Evolutionary conservation across 2,329 filamentous ascomycete species (phyloP), one percentile per base, ranked within the genome.

Genomic region (Sporothrix schenckii): DNA sequence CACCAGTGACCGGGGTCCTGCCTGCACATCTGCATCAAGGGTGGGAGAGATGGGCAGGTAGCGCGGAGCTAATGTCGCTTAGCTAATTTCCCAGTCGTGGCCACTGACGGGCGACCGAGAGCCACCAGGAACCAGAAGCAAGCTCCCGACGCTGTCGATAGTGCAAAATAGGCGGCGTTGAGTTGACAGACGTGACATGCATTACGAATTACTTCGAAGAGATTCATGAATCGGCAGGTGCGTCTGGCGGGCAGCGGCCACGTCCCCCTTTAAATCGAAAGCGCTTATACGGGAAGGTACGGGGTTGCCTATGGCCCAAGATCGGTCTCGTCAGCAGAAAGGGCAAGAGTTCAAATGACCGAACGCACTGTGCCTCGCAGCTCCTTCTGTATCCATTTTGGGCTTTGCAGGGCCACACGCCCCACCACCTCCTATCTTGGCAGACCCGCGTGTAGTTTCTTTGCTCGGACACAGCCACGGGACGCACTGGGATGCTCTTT

Each of bases 51-150:
- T 60, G 53, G 66, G 53, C 66, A 56, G 13, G 41, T 54, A 66
- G 60, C 63, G 61, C 47, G 63, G 70, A 56, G 66, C 74, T 75
- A 77, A 77, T 78, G 72, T 79, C 77, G 78, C 75, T 78, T 79
- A 77, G 72, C 74, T 77, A 76, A 79, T 79, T 79, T 79, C 76
- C 76, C 75, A 71, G 54, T 54, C 34, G 65, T 58, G 71, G 65
- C 72, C 69, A 67, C 71, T 70, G 58, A 58, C 53, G 52, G 30
- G 65, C 49, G 49, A 50, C 49, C 39, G 34, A 49, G n/a, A 53
- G 49, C 49, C 65, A 52, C 63, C 21, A 65, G 44, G 60, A 47
- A 50, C 60, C 41, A 50, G n/a, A 66, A 53, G 27, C 14, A 27
- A 58, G 24, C 52, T 34, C 54, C 14, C 39, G 41, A 30, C n/a